Evolutionary conservation across 2,329 filamentous ascomycete species (phyloP), one percentile per base, ranked within the genome.

Genomic region (Sphaerulina vaccinii): DNA sequence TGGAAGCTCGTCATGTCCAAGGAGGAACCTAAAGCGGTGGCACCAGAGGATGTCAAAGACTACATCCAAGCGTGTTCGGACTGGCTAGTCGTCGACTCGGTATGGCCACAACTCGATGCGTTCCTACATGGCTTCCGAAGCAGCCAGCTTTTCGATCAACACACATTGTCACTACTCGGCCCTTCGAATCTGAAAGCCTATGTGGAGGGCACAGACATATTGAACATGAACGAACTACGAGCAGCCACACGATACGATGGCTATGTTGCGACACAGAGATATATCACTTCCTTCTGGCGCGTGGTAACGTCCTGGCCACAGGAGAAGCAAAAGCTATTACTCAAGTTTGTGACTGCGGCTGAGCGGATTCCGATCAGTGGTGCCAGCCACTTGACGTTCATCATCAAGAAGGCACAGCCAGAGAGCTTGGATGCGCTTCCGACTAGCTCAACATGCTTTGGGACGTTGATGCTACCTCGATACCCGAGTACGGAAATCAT

Each of bases 341-440:
- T 99, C 24, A 90, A 96, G 68, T 99, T 99, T 65, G 91, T 99
- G 23, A 99, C 93, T 11, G 92, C 92, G 0, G 92, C 86, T 62
- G 91, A 96, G 65, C 81, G 93, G 2, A 82, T 97, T 1, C 93
- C 93, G 0, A 88, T 96, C 0, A 90, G 88, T 16, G 93, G 93
- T 2, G 83, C 91, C 65, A 80, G 82, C 57, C 90, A 87, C 62
- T 75, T 97, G 40, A 84, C 87, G 64, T 97, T 97, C 69, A 82
- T 88, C 11, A 79, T 99, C 37, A 87, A 92, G 70, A 84, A 81
- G 63, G 90, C 90, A 65, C 84, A 88, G 13, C 77, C 84, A 49
- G 86, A 79, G 55, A 78, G 54, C 29, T n/a, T 79, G 60, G 70
- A 75, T 56, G 69, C 73, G 61, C 65, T 99, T 62, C 93, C 93